Base-by-base conservation (phyloP, 2,329 filamentous ascomycete genomes). In the Magnaporthiopsis poae region DNA sequence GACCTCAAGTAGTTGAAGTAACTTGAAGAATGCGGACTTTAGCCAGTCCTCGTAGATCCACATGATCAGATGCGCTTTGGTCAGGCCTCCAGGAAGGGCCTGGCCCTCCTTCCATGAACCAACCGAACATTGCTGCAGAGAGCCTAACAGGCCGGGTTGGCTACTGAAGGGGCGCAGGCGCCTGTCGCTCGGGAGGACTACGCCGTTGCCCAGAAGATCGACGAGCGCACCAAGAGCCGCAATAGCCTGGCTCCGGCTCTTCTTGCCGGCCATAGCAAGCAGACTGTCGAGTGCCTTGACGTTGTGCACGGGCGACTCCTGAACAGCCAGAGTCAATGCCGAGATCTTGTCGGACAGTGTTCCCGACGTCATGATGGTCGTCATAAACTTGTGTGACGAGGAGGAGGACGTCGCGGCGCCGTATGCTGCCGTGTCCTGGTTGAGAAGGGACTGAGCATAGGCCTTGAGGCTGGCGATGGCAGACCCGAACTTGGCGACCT, bases 21-120 rank as follows among this genome's bases (percentile, higher is more conserved):
- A 86, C 72, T 94, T 92, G 77, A 98, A 99, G 77, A 96, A 99
- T 52, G 89, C 88, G 68, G 90, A 88, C 80, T 99, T 99, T 67
- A 99, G 80, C 90, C 94, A 97, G 75, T 97, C 91, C 76, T 99
- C 95, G 71, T 90, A 99, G 0, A 88, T 88, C 94, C 94, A 99
- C 25, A 87, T 82, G 27, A 99, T 86, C 70, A 99, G 78, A 76
- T 98, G 92, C 15, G 84, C 81, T 70, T 91, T 86, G 60, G 90
- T 87, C 33, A 98, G 79, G 62, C 86, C 85, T 13, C 87, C 87
- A 0, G 94, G 94, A 4, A 98, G 79, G 60, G 84, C 80, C 68
- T 92, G 86, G n/a, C 85, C 84, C 18, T 80, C 74, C 25, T 81
- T 85, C 93, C 93, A 97, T 18, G 74, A 76, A 62, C 78, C 80